Conservation (phyloP, 257 asterid species). For the Petunia axillaris region DNA sequence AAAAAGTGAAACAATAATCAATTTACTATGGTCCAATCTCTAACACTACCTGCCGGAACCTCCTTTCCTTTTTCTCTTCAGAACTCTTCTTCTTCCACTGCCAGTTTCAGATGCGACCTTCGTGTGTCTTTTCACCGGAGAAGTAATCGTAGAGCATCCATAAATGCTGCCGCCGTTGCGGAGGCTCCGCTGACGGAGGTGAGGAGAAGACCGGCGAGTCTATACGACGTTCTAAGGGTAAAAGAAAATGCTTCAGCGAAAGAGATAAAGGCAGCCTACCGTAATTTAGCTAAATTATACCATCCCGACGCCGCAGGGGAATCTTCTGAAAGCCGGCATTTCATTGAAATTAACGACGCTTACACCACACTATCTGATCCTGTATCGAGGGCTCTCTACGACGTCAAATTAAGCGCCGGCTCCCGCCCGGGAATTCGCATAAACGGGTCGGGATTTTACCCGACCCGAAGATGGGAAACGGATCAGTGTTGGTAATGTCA, state of each 20-base stretch:
- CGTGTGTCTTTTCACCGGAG: background rate
- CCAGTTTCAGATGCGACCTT: background rate
- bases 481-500: slow-evolving; percentile 88
- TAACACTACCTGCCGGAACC: slow-evolving; percentile 16
- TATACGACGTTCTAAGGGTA: slow-evolving; percentile 73
- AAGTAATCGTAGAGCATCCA: background rate
- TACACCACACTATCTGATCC: slow-evolving; percentile 85
- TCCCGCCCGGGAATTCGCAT: slow-evolving; percentile 27
- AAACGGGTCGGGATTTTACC: slow-evolving; percentile 48
- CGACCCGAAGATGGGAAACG: slow-evolving; percentile 89
- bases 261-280: slow-evolving; percentile 85
- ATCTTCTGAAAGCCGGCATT: slow-evolving; percentile 59
- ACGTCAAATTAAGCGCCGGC: slow-evolving; percentile 43
- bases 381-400: slow-evolving; percentile 63
- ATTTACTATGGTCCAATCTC: slow-evolving; percentile 32
- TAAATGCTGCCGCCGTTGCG: slow-evolving; percentile 55
- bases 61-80: slow-evolving; percentile 11
- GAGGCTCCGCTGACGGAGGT: slow-evolving; percentile 37
- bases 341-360: slow-evolving; percentile 78
- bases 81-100: background rate
- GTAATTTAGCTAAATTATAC: slow-evolving; percentile 78
- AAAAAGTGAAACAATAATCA: background rate
- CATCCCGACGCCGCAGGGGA: slow-evolving; percentile 66
- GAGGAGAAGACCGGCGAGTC: slow-evolving; percentile 36
- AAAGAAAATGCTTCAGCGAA: slow-evolving; percentile 59